Evolutionary conservation across 139 green algal genomes (phyloP).

Genomic region (Tetradesmus obliquus): DNA sequence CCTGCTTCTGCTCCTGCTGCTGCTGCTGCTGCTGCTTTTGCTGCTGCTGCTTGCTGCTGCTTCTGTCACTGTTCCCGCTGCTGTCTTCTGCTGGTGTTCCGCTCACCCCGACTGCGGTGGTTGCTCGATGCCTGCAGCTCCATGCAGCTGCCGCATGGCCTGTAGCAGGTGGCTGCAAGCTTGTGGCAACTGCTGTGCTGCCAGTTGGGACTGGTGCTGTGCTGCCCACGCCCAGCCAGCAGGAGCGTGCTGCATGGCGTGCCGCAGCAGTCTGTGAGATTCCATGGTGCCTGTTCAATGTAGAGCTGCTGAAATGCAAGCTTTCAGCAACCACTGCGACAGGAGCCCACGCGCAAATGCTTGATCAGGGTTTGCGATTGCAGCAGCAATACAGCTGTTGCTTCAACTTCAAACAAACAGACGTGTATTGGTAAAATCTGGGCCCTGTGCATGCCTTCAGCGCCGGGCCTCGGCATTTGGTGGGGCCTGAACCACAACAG

Average conservation of each 20-base stretch:
- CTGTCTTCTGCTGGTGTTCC: background rate
- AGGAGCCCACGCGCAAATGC: no score
- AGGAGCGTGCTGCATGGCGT: background rate
- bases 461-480: no score
- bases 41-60: background rate
- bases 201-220: background rate
- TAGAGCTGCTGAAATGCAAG: background rate
- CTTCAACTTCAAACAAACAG: background rate
- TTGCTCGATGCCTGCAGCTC: background rate
- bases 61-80: background rate
- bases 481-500: background rate
- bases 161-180: background rate
- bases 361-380: background rate
- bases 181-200: conserved; percentile 7
- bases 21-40: background rate
- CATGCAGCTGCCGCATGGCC: background rate
- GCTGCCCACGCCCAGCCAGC: background rate
- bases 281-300: background rate
- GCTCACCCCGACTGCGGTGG: background rate
- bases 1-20: background rate
- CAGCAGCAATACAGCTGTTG: background rate
- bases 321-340: background rate
- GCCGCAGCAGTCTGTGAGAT: background rate
- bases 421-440: no score
- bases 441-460: background rate